phyloP scores from a whole-genome alignment of 1,284 basidiomycete genomes.

The Ustilago sp. region DNA sequence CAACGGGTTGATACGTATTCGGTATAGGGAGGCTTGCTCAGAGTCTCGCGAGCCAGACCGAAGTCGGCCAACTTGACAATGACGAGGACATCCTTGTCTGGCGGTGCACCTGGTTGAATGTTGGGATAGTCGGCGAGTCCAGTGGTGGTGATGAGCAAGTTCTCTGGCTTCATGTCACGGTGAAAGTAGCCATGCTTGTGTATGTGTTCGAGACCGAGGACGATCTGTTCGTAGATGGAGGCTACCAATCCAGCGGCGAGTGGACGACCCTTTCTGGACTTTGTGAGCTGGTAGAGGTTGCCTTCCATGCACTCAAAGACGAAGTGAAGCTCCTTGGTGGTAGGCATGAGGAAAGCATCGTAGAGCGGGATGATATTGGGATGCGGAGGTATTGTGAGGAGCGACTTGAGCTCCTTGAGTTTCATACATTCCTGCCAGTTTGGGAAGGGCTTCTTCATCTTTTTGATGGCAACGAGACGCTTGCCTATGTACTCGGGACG shows the following conservation, averaged over 20 bases:
- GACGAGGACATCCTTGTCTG: constrained; percentile 92
- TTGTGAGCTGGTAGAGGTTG: constrained; percentile 98
- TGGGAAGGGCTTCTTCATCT: constrained; percentile 98
- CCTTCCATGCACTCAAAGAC: constrained; percentile 99
- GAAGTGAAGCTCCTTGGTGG: constrained; percentile 95
- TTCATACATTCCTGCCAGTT: constrained; percentile 96
- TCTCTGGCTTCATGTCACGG: constrained; percentile 99
- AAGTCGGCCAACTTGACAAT: constrained; percentile 99
- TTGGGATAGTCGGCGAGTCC: constrained; percentile 91
- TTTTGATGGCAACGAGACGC: constrained; percentile 94
- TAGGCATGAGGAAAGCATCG: constrained; percentile 95
- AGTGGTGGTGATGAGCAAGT: constrained; percentile 99
- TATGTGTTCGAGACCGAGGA: constrained; percentile 90
- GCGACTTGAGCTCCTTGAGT: constrained; percentile 96
- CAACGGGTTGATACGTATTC: constrained; percentile 99
- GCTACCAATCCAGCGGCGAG: constrained; percentile 94
- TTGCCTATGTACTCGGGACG: constrained; percentile 94
- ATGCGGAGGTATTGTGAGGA: constrained; percentile 92
- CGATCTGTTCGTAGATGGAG: constrained; percentile 93
- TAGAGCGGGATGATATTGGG: constrained; percentile 98
- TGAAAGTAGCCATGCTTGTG: constrained; percentile 95
- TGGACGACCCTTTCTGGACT: constrained; percentile 90
- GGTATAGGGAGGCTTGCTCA: constrained; percentile 91
- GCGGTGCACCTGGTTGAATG: constrained; percentile 47
- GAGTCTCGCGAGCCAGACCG: constrained; percentile 91